phyloP scores from a whole-genome alignment of 2,329 filamentous ascomycete species.

The Fonsecaea pedrosoi region DNA sequence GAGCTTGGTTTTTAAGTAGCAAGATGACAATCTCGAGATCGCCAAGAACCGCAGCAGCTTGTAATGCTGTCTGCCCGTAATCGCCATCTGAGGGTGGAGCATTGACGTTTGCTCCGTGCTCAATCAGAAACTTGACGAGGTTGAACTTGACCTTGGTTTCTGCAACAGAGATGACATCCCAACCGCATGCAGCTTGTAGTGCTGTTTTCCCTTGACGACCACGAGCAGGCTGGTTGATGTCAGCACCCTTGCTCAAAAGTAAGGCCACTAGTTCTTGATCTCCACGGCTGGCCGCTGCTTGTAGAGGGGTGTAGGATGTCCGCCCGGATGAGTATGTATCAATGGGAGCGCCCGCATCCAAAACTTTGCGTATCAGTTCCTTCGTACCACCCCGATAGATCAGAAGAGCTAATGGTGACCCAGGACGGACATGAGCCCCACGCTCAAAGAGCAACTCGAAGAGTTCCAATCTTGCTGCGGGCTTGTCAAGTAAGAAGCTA shows the following conservation, averaged over 20 bases:
- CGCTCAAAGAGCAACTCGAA: neutral
- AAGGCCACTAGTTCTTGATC: neutral
- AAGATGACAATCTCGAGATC: neutral
- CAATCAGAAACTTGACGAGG: constrained; percentile 4
- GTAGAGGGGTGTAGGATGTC: neutral
- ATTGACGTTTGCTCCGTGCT: constrained; percentile 6
- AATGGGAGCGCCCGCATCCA: constrained; percentile 2
- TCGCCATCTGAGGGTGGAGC: neutral
- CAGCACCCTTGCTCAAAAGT: neutral
- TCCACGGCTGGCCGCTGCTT: neutral
- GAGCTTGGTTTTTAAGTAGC: neutral
- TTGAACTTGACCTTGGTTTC: neutral
- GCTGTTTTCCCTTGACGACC: neutral
- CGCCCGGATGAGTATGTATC: neutral
- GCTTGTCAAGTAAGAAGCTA: neutral
- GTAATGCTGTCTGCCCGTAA: neutral
- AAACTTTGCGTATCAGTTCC: neutral
- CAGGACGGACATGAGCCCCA: neutral
- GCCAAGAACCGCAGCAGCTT: neutral
- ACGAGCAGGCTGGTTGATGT: neutral
- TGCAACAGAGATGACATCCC: neutral
- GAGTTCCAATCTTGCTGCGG: neutral
- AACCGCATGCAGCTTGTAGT: neutral
- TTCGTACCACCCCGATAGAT: neutral
- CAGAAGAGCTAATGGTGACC: neutral